Percentiles rank a stretch among this genome's conserved stretches.
phyloP scores from a whole-genome alignment of 371 early-diverging fungal species.

The Choanephora cucurbitarum region DNA sequence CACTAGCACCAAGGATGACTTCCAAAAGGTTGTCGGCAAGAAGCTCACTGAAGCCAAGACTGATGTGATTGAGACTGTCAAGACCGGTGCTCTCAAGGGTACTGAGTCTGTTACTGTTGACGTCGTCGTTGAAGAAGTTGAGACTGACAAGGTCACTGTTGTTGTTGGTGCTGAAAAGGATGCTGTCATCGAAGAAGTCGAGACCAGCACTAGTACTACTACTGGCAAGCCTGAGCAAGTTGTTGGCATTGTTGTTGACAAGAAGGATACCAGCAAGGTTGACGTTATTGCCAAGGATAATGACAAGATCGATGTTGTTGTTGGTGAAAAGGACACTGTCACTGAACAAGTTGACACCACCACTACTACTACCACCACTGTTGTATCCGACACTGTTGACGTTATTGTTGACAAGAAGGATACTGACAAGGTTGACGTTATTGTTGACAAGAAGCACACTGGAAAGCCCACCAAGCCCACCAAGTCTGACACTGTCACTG shows the following conservation, averaged over 20 bases:
- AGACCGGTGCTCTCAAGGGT: not conserved
- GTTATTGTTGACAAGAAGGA: not conserved
- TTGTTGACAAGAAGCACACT: conserved; percentile 1
- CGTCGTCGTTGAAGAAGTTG: not conserved
- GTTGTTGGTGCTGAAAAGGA: conserved; percentile 2
- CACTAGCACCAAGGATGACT: conserved; percentile 2
- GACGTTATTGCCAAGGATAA: conserved; percentile 2
- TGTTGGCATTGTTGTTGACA: not conserved
- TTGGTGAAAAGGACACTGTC: conserved; percentile 11
- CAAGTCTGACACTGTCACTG: not conserved
- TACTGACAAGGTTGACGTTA: not conserved
- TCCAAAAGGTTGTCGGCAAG: not conserved
- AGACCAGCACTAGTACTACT: not conserved
- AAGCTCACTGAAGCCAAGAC: conserved; percentile 1
- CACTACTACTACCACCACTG: conserved; percentile 2
- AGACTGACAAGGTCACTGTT: not conserved
- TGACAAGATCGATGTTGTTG: conserved; percentile 1
- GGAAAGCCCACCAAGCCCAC: conserved; percentile 1
- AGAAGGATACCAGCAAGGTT: not conserved
- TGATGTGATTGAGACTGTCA: conserved; percentile 1
- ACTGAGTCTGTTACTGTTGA: not conserved
- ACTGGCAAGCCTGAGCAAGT: not conserved
- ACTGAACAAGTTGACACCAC: conserved; percentile 12
- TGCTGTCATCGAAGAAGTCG: not conserved
- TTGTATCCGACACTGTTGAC: conserved; percentile 1